Evolutionary conservation across 768 basidiomycete species (phyloP).

Genomic region (Psilocybe azurescens): DNA sequence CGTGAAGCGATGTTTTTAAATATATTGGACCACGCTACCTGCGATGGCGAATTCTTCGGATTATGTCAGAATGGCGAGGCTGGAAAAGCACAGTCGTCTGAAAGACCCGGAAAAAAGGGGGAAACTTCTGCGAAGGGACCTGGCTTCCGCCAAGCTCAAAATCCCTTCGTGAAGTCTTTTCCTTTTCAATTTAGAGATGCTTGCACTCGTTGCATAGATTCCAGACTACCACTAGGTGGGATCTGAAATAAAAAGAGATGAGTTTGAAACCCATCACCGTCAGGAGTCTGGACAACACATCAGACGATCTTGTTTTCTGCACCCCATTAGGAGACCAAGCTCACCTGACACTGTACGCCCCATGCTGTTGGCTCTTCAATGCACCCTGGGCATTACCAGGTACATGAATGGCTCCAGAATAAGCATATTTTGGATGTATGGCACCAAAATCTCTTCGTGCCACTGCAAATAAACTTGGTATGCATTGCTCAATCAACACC

Average conservation of each 20-base stretch:
- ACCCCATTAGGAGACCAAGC: background rate
- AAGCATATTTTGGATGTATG: conserved; percentile 16
- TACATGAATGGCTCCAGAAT: background rate
- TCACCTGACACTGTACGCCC: background rate
- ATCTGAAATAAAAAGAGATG: background rate
- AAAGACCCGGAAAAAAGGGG: background rate
- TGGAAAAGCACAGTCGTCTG: background rate
- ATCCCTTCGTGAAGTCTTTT: no score
- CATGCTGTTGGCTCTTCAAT: background rate
- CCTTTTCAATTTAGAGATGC: no score
- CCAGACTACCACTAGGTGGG: background rate
- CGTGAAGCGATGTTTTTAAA: background rate
- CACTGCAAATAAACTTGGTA: conserved; percentile 27
- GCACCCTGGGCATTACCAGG: background rate
- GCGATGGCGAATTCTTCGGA: no score
- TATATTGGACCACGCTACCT: no score
- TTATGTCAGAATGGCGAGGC: no score
- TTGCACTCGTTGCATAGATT: no score
- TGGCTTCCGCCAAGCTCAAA: no score
- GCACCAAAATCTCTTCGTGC: conserved; percentile 26
- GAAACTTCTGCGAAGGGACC: no score
- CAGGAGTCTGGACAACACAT: background rate
- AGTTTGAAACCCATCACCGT: background rate
- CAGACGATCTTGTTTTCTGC: background rate
- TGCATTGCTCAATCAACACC: conserved; percentile 40